Evolutionary conservation across 2,329 filamentous ascomycete species (phyloP), one percentile per base, ranked within the genome.

Genomic region (Hypoxylon rubiginosum): DNA sequence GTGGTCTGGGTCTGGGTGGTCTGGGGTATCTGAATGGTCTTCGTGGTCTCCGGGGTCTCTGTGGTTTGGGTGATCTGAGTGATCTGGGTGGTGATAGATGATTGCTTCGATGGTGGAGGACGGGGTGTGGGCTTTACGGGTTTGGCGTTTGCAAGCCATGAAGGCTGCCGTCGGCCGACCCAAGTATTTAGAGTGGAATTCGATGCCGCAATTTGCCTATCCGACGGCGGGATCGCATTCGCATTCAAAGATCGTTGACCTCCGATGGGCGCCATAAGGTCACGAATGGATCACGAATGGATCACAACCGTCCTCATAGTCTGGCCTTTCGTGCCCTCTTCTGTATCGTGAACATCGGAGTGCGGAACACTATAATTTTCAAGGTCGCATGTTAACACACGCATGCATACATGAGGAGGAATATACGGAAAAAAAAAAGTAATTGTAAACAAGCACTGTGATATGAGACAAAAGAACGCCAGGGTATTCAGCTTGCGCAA

Each of bases 111-210:
- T 39, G 67, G 69, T 24, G 67, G 43, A 60, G 67, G 72, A 64
- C 75, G 75, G 52, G 75, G 75, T 19, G 74, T 70, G 46, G 76
- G 76, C 67, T 73, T 71, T 39, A 72, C 73, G 28, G 76, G 73
- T 41, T 66, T 72, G 55, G 72, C 72, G 66, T 72, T 75, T 61
- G 69, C 58, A 54, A 79, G 76, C 77, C 78, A 79, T 59, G 76
- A 71, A 15, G 70, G 76, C 51, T 76, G 79, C 61, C 74, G 77
- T 51, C 76, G 74, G 43, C 80, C 78, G 21, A 82, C 71, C 67
- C 81, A 81, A 26, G 75, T 65, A 62, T 82, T 80, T 56, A 81
- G 56, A 0, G 82, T 83, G 49, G 78, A 77, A 70, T 83, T 83
- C 4, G 79, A 79, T 24, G 76, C 76, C 26, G 79, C 77, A 62